Evolutionary conservation across 1,284 basidiomycete genomes (phyloP), one percentile per base, ranked within the genome.

Genomic region (Malassezia slooffiae): DNA sequence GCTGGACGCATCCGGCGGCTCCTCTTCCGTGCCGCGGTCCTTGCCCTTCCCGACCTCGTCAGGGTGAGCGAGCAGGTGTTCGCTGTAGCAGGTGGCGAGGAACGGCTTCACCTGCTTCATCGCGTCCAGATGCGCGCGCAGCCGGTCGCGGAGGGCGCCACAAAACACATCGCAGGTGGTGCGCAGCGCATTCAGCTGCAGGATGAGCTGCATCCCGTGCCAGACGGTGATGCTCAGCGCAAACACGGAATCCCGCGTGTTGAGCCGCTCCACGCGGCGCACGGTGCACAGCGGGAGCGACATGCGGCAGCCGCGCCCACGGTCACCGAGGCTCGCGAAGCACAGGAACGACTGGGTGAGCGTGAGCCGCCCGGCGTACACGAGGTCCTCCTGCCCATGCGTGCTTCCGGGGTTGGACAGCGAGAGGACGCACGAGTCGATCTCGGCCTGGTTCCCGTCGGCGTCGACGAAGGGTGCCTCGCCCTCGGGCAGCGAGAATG

Each of bases 101-200:
- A 97, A 96, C 9, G 77, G 75, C 71, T 93, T 95, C 52, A 96
- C 82, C 7, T 76, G 74, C 71, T 95, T 95, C 91, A 99, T 96
- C 34, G 56, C 57, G 39, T 52, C 43, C 5, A 69, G 55, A 58
- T 95, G 86, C 0, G 81, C 75, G 71, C 91, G 95, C 52, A 99
- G 78, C 5, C 85, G 81, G 60, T 90, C 85, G 4, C 89, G 81
- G 2, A 99, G 77, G 3, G 86, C 75, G 1, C 83, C 78, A 62
- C 91, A 95, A 74, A 97, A 99, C 26, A 83, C 77, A 62, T 97
- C 91, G 33, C 91, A 93, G 0, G 86, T 89, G 7, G 89, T 87
- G 24, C 90, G 78, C n/a, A 97, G 76, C 1, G 89, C 88, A 7
- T 93, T 96, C 44, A 97, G 74, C 74, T 97, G 91, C 1, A 97